Conservation (phyloP, 306 rosid genomes). For the Luffa aegyptiaca region DNA sequence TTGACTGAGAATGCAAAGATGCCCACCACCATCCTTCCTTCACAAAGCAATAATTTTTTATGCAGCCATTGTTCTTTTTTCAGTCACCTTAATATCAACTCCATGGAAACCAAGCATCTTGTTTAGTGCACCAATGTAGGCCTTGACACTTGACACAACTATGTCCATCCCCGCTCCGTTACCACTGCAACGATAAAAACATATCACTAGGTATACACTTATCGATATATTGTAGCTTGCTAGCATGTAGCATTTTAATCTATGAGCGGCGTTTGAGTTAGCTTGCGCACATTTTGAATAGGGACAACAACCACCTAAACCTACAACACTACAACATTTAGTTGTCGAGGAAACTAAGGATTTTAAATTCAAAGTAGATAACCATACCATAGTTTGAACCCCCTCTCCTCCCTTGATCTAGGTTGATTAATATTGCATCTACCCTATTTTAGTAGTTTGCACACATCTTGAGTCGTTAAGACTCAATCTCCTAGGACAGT, state of each 20-base stretch:
- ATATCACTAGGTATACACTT: not conserved
- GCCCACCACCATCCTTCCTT: not conserved
- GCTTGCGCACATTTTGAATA: not conserved
- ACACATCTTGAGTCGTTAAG: not conserved
- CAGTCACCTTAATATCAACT: conserved; percentile 13
- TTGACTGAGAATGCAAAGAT: not conserved
- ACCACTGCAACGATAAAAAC: conserved; percentile 37
- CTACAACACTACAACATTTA: not conserved
- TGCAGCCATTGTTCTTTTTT: conserved; percentile 26
- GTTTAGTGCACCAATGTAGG: conserved; percentile 71
- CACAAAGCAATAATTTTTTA: not conserved
- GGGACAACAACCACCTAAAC: not conserved
- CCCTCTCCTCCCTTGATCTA: not conserved
- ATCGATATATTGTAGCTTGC: not conserved
- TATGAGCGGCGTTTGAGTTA: not conserved
- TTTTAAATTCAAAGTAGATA: not conserved
- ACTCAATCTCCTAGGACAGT: not conserved
- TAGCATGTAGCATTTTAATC: not conserved
- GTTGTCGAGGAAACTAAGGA: not conserved
- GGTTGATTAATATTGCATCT: not conserved
- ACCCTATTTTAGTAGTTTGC: not conserved
- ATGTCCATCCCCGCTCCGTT: conserved; percentile 89
- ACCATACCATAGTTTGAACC: not conserved
- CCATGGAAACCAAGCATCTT: conserved; percentile 73
- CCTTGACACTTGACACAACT: conserved; percentile 94